Evolutionary conservation across 345 rosid species (phyloP).

Genomic region (Pistacia atlantica): DNA sequence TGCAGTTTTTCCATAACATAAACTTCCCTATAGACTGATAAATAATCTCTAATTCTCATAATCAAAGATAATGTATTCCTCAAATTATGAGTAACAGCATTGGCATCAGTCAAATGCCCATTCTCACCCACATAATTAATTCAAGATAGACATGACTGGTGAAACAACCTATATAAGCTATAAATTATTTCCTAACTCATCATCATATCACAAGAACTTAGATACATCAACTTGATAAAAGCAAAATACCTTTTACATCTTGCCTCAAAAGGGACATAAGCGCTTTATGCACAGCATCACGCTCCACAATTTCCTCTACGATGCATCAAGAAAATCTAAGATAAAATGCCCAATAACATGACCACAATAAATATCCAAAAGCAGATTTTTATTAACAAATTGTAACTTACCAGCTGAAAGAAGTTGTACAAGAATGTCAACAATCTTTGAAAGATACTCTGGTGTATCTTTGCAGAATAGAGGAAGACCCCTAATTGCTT

Average conservation of each 20-base stretch:
- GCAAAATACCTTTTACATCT: constrained; percentile 86
- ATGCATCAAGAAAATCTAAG: constrained; percentile 17
- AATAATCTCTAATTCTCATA: no score
- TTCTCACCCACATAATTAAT: not conserved
- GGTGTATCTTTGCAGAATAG: constrained; percentile 94
- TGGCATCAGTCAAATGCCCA: not conserved
- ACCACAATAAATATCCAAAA: not conserved
- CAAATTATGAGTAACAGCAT: not conserved
- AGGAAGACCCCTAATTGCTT: constrained; percentile 95
- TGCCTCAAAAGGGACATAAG: constrained; percentile 93
- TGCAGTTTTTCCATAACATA: not conserved
- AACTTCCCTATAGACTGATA: no score
- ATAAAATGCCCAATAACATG: constrained; percentile 8
- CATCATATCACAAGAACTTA: not conserved
- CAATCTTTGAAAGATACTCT: constrained; percentile 71
- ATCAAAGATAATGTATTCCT: not conserved
- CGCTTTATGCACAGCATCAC: constrained; percentile 98
- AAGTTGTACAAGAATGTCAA: constrained; percentile 87
- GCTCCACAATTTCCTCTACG: constrained; percentile 88
- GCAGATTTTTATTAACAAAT: not conserved
- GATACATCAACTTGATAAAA: constrained; percentile 13
- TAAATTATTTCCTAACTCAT: not conserved
- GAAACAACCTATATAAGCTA: not conserved
- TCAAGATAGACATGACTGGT: not conserved
- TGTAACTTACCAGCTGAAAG: constrained; percentile 61